Base-by-base conservation (phyloP, 345 rosid species). In the Rhodamnia argentea region DNA sequence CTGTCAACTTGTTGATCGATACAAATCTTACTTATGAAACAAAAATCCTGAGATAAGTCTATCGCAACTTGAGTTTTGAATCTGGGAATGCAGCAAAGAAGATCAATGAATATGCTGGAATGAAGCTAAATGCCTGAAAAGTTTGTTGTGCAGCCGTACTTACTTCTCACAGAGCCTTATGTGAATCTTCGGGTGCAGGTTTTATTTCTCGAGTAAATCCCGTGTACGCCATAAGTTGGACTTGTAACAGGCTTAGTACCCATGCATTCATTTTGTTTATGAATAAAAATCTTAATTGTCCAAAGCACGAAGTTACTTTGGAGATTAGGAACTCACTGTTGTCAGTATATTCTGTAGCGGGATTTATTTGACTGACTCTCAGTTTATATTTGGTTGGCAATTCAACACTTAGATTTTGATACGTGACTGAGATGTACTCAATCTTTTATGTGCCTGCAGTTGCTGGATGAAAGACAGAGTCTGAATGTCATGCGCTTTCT, bases 381-480 rank as follows among this genome's bases (percentile, higher is more conserved):
- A 52, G 57, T 82, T 52, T 53, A 83, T 16, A 54, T 52, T 16
- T 59, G 44, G 53, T 56, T 27, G 52, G 10, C 78, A 84, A 24
- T 37, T 84, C 29, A 20, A 59, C 47, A 8, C 16, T 57, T 70
- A 70, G 10, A 37, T 18, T 18, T 70, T 2, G 81, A 37, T 18
- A 40, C 23, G 20, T 13, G 23, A 70, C 40, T 52, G 58, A 54
- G 58, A 85, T 52, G 60, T 7, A 14, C 40, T 86, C 64, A 55
- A 50, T 78, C 81, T 10, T 88, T 64, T 27, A 51, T 84, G 26
- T 86, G 82, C 82, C 52, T 82, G 83, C 91, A 94, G 96, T 86
- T 93, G 44, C 92, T 94, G 58, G 95, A 93, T 86, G 94, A 93
- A 89, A 92, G 96, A 88, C 95, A 94, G 78, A 89, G 96, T 59